Base-by-base conservation (phyloP, 768 basidiomycete species). In the Terana coerulea region DNA sequence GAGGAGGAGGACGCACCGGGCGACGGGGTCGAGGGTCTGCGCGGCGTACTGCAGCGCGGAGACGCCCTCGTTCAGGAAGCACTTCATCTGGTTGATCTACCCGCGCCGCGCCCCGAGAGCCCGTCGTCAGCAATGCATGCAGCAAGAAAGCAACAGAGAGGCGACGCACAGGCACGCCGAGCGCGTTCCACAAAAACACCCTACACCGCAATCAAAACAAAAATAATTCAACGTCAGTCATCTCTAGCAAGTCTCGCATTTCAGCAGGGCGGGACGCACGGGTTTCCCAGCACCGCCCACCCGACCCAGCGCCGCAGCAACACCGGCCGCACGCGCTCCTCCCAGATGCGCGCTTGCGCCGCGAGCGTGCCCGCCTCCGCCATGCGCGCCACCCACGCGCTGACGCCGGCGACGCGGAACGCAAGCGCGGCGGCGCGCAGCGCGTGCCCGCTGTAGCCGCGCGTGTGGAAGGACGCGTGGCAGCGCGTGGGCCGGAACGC, bases 131-230 rank as follows among this genome's bases (percentile, higher is more conserved):
- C n/a, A n/a, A n/a, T n/a, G n/a, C n/a, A n/a, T n/a, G n/a, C n/a
- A n/a, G n/a, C n/a, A n/a, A n/a, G n/a, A n/a, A n/a, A n/a, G n/a
- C 36, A 50, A 14, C 51, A 43, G 56, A 52, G 22, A 53, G 49
- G 26, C 52, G 51, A 40, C 47, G 1, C 22, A 48, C 52, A 3
- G 88, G 87, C 4, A 91, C 88, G 14, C 88, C 88, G 21, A 90
- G 68, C 0, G 87, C 86, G 59, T 87, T 86, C 88, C 88, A 91
- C 55, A 81, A 84, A 64, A 81, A 85, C 22, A 72, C 59, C n/a
- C n/a, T n/a, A n/a, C n/a, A n/a, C n/a, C n/a, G n/a, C n/a, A n/a
- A n/a, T n/a, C n/a, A n/a, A n/a, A n/a, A n/a, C n/a, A n/a, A n/a
- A n/a, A n/a, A n/a, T n/a, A n/a, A n/a, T n/a, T n/a, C n/a, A n/a